A percentile compares a stretch with the other conserved stretches of the same genome.
Evolutionary conservation across 208 protist species (phyloP).

Genomic region (Wallacemonas sp.): DNA sequence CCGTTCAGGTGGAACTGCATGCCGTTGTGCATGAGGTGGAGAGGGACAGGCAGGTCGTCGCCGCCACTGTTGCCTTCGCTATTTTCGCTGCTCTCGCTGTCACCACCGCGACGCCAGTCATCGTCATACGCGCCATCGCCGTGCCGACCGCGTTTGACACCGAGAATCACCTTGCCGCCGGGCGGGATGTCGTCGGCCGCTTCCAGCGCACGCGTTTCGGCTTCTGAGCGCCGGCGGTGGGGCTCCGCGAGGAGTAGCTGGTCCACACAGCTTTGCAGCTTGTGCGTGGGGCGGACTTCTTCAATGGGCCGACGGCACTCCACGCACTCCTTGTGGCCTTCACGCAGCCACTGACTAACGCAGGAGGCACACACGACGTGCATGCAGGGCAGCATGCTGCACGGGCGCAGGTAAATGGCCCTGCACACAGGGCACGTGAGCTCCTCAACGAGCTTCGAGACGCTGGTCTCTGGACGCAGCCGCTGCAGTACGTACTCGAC

Average conservation of each 20-base stretch:
- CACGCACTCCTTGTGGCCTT: slow-evolving; percentile 46
- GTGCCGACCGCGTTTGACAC: slow-evolving; percentile 31
- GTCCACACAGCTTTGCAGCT: slow-evolving; percentile 73
- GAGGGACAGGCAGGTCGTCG: not conserved
- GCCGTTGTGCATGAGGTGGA: slow-evolving; percentile 1
- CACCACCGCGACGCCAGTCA: not conserved
- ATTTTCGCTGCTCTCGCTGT: slow-evolving; percentile 10
- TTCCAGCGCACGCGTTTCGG: slow-evolving; percentile 46
- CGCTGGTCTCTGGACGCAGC: slow-evolving; percentile 32
- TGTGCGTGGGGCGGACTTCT: slow-evolving; percentile 77
- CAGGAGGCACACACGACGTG: slow-evolving; percentile 88
- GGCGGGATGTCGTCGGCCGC: slow-evolving; percentile 57
- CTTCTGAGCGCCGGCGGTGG: slow-evolving; percentile 19
- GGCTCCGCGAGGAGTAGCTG: slow-evolving; percentile 54
- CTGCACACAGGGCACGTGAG: slow-evolving; percentile 80
- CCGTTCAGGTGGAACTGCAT: not conserved
- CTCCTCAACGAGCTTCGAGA: slow-evolving; percentile 44
- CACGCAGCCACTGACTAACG: slow-evolving; percentile 64
- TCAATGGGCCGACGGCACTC: slow-evolving; percentile 54
- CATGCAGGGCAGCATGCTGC: slow-evolving; percentile 82
- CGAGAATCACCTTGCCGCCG: slow-evolving; percentile 27
- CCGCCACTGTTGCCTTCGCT: not conserved
- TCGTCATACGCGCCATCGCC: slow-evolving; percentile 7
- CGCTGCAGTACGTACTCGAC: slow-evolving; percentile 67
- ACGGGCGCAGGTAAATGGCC: slow-evolving; percentile 65